Evolutionary conservation across 495 filamentous ascomycete genomes (phyloP).

Genomic region (Parathielavia hyrcaniae): DNA sequence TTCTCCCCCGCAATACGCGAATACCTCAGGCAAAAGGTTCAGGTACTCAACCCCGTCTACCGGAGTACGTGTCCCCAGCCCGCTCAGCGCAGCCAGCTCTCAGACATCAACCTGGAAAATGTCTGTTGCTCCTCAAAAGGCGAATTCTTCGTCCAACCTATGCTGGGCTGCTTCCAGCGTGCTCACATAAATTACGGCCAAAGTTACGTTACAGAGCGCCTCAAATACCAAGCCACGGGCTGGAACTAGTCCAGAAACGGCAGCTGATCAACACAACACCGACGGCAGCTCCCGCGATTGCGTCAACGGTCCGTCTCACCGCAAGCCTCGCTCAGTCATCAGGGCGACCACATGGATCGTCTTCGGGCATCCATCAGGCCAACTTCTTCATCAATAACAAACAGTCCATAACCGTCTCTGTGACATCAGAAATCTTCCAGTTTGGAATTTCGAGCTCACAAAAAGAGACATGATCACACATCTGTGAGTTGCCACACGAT

Average conservation of each 20-base stretch:
- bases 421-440: neutral
- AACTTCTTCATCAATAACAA: no score
- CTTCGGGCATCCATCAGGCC: neutral
- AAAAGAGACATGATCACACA: neutral
- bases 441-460: neutral
- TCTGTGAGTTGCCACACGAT: neutral
- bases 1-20: no score
- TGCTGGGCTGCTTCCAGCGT: no score
- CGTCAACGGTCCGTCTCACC: neutral
- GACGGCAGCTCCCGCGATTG: constrained; percentile 13
- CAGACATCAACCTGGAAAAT: no score
- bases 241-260: neutral
- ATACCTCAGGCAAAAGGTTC: no score
- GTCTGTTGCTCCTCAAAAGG: no score
- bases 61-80: no score
- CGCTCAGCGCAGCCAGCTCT: no score
- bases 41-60: no score
- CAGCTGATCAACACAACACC: neutral
- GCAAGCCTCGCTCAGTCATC: neutral
- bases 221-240: neutral
- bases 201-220: neutral
- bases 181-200: no score
- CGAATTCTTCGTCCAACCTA: no score
- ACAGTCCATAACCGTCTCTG: no score
- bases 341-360: neutral